These are phyloP conservation scores for Leccinum subrobustum DNA, from an alignment of 1,284 basidiomycete species.

Conservation along the genomic window DNA sequence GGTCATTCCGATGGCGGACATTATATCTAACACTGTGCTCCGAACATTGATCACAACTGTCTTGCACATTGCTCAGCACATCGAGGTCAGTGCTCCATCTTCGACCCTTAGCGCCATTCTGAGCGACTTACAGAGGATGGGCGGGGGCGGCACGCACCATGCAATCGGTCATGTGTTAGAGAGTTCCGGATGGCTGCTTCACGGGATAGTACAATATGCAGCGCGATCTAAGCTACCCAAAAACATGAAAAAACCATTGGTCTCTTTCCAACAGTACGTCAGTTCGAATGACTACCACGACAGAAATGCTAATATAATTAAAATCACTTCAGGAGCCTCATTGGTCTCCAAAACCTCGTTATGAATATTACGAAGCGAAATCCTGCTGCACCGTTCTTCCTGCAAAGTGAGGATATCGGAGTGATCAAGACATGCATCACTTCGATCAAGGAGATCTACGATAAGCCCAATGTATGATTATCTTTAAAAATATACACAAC, in stretches of 20 bases:
- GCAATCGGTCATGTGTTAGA: slow-evolving; percentile 16
- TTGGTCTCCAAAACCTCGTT: slow-evolving; percentile 11
- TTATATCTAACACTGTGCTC: slow-evolving; percentile 9
- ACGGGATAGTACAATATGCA: slow-evolving; percentile 10
- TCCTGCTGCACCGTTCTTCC: slow-evolving; percentile 8
- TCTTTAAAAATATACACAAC: rapidly evolving
- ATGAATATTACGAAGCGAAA: slow-evolving; percentile 8
- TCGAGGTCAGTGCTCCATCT: slow-evolving; percentile 10
- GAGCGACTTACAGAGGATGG: slow-evolving; percentile 6
- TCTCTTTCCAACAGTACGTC: neutral
- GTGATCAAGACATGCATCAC: slow-evolving; percentile 7
- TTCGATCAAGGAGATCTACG: slow-evolving; percentile 13
- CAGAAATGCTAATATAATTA: neutral
- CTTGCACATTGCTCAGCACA: slow-evolving; percentile 9
- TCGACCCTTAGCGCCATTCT: neutral
- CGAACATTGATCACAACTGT: slow-evolving; percentile 13
- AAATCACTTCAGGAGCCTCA: slow-evolving; percentile 12
- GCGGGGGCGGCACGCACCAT: slow-evolving; percentile 16
- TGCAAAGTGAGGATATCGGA: slow-evolving; percentile 15
- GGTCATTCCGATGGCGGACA: slow-evolving; percentile 12
- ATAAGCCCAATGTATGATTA: slow-evolving; percentile 11
- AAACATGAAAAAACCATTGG: neutral
- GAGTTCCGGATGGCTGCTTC: slow-evolving; percentile 16
- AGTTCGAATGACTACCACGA: neutral
- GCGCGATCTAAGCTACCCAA: neutral